Evolutionary conservation across 768 basidiomycete species (phyloP).

Genomic region (Suillus weaverae): DNA sequence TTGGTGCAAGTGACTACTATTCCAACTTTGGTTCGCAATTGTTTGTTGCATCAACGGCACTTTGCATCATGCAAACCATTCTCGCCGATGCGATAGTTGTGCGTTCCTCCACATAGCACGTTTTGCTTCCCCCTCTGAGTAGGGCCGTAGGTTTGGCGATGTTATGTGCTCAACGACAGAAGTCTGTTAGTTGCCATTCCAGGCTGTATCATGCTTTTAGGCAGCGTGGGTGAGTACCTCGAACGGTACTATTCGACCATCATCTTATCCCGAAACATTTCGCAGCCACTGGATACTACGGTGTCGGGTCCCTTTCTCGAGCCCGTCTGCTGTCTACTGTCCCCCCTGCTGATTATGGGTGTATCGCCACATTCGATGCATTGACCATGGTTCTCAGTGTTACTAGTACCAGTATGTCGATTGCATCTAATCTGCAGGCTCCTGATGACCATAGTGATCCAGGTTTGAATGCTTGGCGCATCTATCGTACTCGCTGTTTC

Average conservation of each 20-base stretch:
- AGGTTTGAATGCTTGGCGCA: constrained; percentile 1
- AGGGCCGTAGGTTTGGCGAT: neutral
- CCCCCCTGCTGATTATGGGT: neutral
- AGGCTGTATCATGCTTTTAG: neutral
- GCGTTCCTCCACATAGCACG: neutral
- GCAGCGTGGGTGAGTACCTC: neutral
- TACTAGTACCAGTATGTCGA: neutral
- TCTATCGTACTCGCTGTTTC: neutral
- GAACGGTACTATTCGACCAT: neutral
- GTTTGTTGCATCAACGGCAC: neutral
- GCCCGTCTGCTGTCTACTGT: neutral
- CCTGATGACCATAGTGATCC: neutral
- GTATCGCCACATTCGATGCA: neutral
- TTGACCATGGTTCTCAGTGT: neutral
- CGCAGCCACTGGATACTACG: neutral
- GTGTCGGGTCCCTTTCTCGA: neutral
- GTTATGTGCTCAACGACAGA: neutral
- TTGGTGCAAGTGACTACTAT: neutral
- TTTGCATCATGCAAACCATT: neutral
- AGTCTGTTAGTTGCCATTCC: neutral
- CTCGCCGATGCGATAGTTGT: neutral
- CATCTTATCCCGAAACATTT: neutral
- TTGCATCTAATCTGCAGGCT: neutral
- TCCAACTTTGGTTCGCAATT: neutral
- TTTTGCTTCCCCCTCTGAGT: neutral